Evolutionary conservation across 306 rosid genomes (phyloP).

Genomic region (Urtica urens): DNA sequence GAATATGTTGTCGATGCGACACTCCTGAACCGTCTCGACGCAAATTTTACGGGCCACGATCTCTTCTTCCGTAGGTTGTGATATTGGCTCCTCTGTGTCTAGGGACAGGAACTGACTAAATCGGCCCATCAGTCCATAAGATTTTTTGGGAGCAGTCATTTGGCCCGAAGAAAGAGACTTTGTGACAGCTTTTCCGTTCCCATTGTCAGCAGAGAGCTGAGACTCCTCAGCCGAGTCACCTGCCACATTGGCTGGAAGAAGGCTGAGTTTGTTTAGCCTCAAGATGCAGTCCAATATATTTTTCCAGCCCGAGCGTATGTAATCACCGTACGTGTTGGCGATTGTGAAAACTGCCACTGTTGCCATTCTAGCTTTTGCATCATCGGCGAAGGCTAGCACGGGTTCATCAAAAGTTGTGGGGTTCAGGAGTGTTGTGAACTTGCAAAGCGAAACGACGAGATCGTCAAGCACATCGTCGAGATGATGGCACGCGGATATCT

Average conservation of each 20-base stretch:
- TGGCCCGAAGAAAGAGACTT: constrained; percentile 72
- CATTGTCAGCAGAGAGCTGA: constrained; percentile 66
- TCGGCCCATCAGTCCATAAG: constrained; percentile 95
- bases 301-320: constrained; percentile 94
- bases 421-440: constrained; percentile 86
- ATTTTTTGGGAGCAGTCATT: constrained; percentile 83
- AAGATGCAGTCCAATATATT: constrained; percentile 92
- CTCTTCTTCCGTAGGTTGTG: constrained; percentile 98
- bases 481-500: constrained; percentile 96
- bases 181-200: constrained; percentile 59
- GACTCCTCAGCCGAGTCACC: constrained; percentile 91
- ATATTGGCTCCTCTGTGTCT: constrained; percentile 93
- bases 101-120: constrained; percentile 96
- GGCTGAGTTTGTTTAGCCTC: constrained; percentile 92
- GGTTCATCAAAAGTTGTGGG: constrained; percentile 85
- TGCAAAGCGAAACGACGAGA: constrained; percentile 94
- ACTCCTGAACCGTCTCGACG: constrained; percentile 81
- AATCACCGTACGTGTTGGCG: constrained; percentile 93
- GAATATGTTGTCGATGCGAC: constrained; percentile 90
- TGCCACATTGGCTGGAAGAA: constrained; percentile 96
- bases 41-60: constrained; percentile 97
- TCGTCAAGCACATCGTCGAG: constrained; percentile 98
- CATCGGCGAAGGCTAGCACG: constrained; percentile 88
- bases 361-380: constrained; percentile 91
- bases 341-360: constrained; percentile 86